These are phyloP conservation scores for Cercospora brassicicola DNA, from an alignment of 2,329 filamentous ascomycete species.

Conservation along the genomic window DNA sequence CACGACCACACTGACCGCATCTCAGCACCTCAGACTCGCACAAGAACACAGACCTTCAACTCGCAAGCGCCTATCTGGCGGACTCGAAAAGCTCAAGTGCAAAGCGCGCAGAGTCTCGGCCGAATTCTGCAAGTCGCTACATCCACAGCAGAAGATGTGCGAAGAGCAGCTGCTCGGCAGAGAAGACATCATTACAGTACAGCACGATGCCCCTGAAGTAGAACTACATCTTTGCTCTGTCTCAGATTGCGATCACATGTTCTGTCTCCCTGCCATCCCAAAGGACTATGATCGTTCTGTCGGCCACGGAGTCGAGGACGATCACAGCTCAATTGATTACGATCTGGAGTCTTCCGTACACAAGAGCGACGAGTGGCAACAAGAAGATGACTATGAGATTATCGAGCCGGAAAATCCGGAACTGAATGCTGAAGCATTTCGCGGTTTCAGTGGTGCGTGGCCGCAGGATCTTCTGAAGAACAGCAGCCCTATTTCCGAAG, in stretches of 20 bases:
- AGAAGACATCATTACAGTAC: neutral
- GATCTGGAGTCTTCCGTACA: neutral
- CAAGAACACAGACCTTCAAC: neutral
- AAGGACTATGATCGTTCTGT: constrained; percentile 4
- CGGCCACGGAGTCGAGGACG: constrained; percentile 7
- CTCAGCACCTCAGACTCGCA: neutral
- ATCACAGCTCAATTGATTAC: constrained; percentile 6
- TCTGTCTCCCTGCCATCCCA: constrained; percentile 4
- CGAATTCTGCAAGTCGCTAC: neutral
- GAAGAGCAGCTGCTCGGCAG: neutral
- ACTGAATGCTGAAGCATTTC: neutral
- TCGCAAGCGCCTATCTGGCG: neutral
- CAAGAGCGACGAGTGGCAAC: neutral
- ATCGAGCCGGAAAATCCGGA: neutral
- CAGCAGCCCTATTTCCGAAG: neutral
- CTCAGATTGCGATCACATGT: constrained; percentile 2
- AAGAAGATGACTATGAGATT: neutral
- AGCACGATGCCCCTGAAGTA: neutral
- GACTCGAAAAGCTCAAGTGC: neutral
- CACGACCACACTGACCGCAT: neutral
- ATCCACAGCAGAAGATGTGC: neutral
- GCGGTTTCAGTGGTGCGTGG: constrained; percentile 1
- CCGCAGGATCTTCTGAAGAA: neutral
- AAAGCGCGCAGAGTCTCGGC: neutral
- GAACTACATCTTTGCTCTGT: neutral